A percentile compares a stretch with the other conserved stretches of the same genome.
phyloP scores from a whole-genome alignment of 129 eudicot genomes.

The Erigeron canadensis region DNA sequence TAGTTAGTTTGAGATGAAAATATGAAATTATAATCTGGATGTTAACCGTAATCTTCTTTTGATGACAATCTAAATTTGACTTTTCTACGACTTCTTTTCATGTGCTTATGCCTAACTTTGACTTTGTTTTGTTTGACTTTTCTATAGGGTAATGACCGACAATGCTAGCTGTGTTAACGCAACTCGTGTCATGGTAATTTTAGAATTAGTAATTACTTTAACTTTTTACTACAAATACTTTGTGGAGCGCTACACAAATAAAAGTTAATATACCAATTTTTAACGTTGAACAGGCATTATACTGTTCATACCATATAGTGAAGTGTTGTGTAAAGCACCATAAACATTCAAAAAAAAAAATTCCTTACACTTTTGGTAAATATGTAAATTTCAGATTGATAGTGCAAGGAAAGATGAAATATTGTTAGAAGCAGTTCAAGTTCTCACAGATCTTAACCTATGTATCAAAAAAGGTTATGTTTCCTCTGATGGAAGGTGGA shows the following conservation, averaged over 20 bases:
- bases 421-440: conserved; percentile 94
- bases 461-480: conserved; percentile 88
- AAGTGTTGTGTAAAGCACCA: too few relatives aligned
- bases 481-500: conserved; percentile 96
- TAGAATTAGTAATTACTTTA: neutral
- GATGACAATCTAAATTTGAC: neutral
- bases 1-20: neutral
- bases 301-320: too few relatives aligned
- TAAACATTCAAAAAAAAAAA: too few relatives aligned
- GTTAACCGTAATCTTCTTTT: conserved; percentile 3
- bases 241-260: conserved; percentile 6
- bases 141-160: conserved; percentile 76
- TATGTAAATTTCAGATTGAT: conserved; percentile 51
- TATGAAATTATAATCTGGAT: neutral
- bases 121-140: neutral
- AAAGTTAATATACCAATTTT: neutral
- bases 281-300: too few relatives aligned
- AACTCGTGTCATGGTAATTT: conserved; percentile 70
- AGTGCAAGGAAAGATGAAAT: conserved; percentile 85
- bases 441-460: conserved; percentile 82
- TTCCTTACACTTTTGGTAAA: too few relatives aligned
- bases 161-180: conserved; percentile 78
- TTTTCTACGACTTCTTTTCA: neutral
- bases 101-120: conserved; percentile 6
- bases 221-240: neutral